Base-by-base conservation (phyloP, 2,329 filamentous ascomycete species). In the Claviceps capensis region DNA sequence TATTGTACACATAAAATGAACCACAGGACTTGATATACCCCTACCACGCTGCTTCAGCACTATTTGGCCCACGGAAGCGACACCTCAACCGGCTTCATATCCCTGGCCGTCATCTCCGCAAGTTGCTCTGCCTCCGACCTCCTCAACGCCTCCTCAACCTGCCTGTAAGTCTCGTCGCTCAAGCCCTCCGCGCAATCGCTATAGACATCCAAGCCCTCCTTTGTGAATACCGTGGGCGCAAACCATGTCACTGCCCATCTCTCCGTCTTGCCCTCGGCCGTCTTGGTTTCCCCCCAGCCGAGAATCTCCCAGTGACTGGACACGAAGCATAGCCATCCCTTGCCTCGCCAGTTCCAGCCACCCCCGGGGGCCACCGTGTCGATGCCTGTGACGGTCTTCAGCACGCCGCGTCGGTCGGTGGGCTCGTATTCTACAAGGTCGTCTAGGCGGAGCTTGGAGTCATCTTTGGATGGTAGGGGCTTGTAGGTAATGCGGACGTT, bases 191-290 rank as follows among this genome's bases (percentile, higher is more conserved):
- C 74, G 16, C 75, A 72, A 58, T 85, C 75, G 46, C 79, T 82
- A 65, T 91, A 93, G 9, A 94, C 67, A 67, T 95, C 88, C 34
- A 95, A 61, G 0, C 88, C 88, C 52, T 88, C 86, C 56, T 85
- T 84, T 6, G 88, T 93, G 59, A 95, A 94, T 45, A 90, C 59
- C 23, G 86, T 94, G 61, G 86, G 83, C 56, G 83, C 82, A 66
- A 95, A 95, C 75, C 84, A 91, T 4, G 86, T 94, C 14, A 95
- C 86, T 1, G 79, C 81, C 86, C 86, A 95, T 59, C 76, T 74
- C 65, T 81, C 77, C 47, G 60, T 64, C 8, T 61, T 63, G 1
- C 67, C 68, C 36, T 65, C 71, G 14, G 67, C 63, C 22, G 67
- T 58, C 37, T 62, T 60, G 22, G 65, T 63, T 62, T 83, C 77